These are phyloP conservation scores for Talaromyces sp. DNA, from an alignment of 2,329 filamentous ascomycete species.

Conservation along the genomic window DNA sequence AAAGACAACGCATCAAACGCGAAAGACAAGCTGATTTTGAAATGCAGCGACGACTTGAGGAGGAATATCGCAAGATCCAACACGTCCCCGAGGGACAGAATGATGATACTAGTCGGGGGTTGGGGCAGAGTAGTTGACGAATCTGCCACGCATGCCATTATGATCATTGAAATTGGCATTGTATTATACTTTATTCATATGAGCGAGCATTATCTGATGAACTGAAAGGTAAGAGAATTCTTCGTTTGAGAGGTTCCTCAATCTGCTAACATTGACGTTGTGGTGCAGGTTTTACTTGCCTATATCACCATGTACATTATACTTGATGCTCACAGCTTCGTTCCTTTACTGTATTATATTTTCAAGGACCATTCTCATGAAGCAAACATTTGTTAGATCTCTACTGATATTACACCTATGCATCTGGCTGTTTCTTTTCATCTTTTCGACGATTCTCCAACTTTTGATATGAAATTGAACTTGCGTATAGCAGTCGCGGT, in stretches of 20 bases:
- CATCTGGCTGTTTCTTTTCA: too few species aligned
- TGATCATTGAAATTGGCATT: neutral
- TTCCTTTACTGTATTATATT: neutral
- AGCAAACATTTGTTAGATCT: neutral
- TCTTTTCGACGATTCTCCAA: too few species aligned
- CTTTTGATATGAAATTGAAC: too few species aligned
- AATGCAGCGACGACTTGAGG: conserved; percentile 76
- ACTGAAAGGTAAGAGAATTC: neutral
- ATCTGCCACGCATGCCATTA: neutral
- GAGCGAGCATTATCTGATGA: neutral
- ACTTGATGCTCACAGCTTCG: neutral
- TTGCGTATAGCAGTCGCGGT: too few species aligned
- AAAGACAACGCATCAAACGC: conserved; percentile 82
- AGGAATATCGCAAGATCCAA: conserved; percentile 86
- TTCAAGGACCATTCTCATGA: neutral
- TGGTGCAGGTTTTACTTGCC: neutral
- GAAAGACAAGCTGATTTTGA: conserved; percentile 95
- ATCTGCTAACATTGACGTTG: too few species aligned
- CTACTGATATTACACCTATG: too few species aligned
- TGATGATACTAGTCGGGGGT: conserved; percentile 16
- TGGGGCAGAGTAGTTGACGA: conserved; percentile 22
- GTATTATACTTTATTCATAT: neutral
- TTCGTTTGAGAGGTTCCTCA: too few species aligned
- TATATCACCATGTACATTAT: conserved; percentile 1
- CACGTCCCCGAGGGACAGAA: conserved; percentile 57